These are phyloP conservation scores for Elongisporangium prolatum DNA, from an alignment of 352 stramenopile genomes.

Conservation along the genomic window DNA sequence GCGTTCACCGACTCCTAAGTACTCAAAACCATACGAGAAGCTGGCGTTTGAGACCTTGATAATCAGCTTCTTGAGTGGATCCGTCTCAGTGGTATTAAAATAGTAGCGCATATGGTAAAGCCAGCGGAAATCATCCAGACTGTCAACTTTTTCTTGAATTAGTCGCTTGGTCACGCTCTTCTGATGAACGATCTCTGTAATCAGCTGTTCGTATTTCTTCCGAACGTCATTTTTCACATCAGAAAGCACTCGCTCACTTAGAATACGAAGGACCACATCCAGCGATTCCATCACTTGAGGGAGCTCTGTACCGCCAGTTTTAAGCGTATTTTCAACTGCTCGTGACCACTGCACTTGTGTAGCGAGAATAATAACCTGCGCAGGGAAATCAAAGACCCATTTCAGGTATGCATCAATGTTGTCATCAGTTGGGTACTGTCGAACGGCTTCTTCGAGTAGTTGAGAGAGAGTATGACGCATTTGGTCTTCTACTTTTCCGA, in stretches of 20 bases:
- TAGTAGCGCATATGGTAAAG: slow-evolving; percentile 99
- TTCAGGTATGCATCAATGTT: slow-evolving; percentile 89
- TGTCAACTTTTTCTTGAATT: slow-evolving; percentile 77
- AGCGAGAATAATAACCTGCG: slow-evolving; percentile 98
- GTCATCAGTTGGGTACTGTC: slow-evolving; percentile 65
- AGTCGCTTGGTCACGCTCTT: slow-evolving; percentile 96
- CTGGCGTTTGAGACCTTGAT: slow-evolving; percentile 98
- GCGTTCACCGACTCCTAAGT: slow-evolving; percentile 98
- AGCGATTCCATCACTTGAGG: slow-evolving; percentile 49
- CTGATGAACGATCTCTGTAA: slow-evolving; percentile 99
- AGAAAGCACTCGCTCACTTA: slow-evolving; percentile 95
- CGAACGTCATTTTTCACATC: slow-evolving; percentile 93
- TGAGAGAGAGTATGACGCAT: slow-evolving; percentile 97
- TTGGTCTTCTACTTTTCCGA: slow-evolving; percentile 94
- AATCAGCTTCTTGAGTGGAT: slow-evolving; percentile 90
- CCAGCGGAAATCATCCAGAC: slow-evolving; percentile 96
- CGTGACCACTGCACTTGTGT: slow-evolving; percentile 97
- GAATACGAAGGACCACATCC: slow-evolving; percentile 90
- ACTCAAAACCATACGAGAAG: slow-evolving; percentile 99
- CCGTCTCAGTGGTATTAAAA: slow-evolving; percentile 81
- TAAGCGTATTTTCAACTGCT: slow-evolving; percentile 90
- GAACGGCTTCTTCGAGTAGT: slow-evolving; percentile 92
- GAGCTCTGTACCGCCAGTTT: slow-evolving; percentile 44
- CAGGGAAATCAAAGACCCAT: slow-evolving; percentile 97
- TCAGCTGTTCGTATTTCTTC: slow-evolving; percentile 99